Percentiles rank a stretch among this genome's conserved stretches.
Conservation (phyloP, 768 basidiomycete genomes). For the Lentinus tigrinus region DNA sequence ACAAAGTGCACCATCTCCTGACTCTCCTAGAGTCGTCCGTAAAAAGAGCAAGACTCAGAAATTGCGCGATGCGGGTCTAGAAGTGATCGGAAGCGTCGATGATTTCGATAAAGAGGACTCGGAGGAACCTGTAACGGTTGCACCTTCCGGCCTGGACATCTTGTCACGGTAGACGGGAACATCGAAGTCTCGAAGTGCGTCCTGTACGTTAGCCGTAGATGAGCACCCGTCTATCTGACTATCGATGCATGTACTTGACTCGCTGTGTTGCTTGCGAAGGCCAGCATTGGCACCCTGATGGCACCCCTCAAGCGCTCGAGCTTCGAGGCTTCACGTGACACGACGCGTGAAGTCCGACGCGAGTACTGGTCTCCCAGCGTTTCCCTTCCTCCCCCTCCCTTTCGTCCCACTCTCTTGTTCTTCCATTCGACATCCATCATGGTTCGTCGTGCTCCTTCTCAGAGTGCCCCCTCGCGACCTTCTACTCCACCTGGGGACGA, state of each 20-base stretch:
- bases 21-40: not conserved
- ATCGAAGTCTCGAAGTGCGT: no score
- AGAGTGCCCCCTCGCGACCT: conserved; percentile 49
- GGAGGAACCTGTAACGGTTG: not conserved
- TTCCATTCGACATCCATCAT: conserved; percentile 3
- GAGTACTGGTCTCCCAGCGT: no score
- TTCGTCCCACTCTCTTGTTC: not conserved
- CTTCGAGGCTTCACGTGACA: no score
- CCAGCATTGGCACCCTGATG: no score
- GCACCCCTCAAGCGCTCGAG: no score
- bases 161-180: no score
- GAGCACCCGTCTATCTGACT: no score
- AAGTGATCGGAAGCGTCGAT: conserved; percentile 31
- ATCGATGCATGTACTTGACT: no score
- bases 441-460: conserved; percentile 47
- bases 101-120: conserved; percentile 22
- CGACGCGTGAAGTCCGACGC: no score
- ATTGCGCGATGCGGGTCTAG: conserved; percentile 24
- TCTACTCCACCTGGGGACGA: conserved; percentile 44
- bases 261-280: no score
- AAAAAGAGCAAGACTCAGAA: conserved; percentile 22
- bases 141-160: not conserved
- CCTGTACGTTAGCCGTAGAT: no score
- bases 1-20: not conserved
- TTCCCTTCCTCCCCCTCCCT: not conserved